Conservation (phyloP, 345 rosid species). For the Raphanus raphanistrum region DNA sequence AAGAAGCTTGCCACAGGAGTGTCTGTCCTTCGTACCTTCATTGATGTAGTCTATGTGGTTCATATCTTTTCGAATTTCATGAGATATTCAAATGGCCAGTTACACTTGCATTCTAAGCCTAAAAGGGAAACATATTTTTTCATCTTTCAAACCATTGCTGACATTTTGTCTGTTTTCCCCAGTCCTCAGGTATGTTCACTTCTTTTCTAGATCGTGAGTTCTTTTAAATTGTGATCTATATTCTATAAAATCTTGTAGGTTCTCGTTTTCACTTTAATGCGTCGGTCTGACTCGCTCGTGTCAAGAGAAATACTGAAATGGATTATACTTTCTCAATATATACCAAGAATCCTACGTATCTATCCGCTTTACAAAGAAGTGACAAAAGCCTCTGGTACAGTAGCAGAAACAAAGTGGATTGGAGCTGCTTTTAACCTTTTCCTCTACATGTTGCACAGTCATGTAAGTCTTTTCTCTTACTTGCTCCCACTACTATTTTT, state of each 20-base stretch:
- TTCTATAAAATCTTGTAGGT: constrained; percentile 29
- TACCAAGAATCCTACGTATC: constrained; percentile 32
- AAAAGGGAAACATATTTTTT: neutral
- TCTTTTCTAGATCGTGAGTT: neutral
- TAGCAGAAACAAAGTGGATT: constrained; percentile 28
- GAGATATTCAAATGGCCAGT: constrained; percentile 10
- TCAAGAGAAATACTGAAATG: constrained; percentile 14
- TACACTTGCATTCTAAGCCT: neutral
- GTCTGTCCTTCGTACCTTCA: constrained; percentile 22
- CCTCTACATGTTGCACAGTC: constrained; percentile 21
- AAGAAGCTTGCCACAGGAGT: constrained; percentile 3
- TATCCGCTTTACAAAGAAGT: constrained; percentile 22
- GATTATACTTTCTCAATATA: constrained; percentile 17
- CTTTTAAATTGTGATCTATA: neutral
- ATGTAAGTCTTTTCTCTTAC: constrained; percentile 19
- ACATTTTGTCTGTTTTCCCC: constrained; percentile 31
- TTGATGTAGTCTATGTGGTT: constrained; percentile 11
- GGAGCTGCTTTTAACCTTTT: constrained; percentile 30
- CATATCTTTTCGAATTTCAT: neutral
- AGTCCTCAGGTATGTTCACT: constrained; percentile 32
- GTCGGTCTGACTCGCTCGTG: constrained; percentile 3
- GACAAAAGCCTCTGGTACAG: constrained; percentile 25
- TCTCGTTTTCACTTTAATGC: neutral
- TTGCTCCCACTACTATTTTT: neutral
- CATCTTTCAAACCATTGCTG: neutral